Evolutionary conservation across 352 stramenopile genomes (phyloP).

Genomic region (Phytophthora chlamydospora): DNA sequence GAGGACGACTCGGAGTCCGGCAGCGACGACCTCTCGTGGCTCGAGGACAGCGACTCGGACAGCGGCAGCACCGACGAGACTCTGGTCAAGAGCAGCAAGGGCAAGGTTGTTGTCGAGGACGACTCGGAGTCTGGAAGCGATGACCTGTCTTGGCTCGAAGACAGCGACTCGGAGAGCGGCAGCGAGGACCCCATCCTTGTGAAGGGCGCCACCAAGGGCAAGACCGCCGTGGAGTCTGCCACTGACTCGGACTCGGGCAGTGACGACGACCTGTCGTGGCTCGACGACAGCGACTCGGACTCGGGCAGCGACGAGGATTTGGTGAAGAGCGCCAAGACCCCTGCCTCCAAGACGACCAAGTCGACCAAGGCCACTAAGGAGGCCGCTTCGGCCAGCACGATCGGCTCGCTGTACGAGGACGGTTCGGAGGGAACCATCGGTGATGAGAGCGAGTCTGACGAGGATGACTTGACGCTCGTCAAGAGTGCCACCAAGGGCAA

Average conservation of each 20-base stretch:
- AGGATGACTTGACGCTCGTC: constrained; percentile 22
- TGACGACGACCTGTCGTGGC: neutral
- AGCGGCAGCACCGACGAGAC: neutral
- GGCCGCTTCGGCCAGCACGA: neutral
- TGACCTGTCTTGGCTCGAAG: neutral
- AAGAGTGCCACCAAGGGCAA: constrained; percentile 26
- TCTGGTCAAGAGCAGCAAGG: constrained; percentile 1
- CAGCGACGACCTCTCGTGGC: constrained; percentile 29
- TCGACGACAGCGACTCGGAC: neutral
- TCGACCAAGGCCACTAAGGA: constrained; percentile 23
- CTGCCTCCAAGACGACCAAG: constrained; percentile 14
- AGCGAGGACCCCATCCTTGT: neutral
- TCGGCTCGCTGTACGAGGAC: constrained; percentile 25
- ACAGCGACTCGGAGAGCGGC: neutral
- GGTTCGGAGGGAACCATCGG: constrained; percentile 23
- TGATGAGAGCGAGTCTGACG: constrained; percentile 16
- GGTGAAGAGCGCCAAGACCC: constrained; percentile 23
- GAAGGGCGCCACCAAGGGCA: neutral
- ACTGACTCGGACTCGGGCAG: neutral
- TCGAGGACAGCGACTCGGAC: constrained; percentile 17
- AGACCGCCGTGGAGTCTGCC: neutral
- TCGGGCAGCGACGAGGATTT: neutral
- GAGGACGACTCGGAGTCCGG: constrained; percentile 5
- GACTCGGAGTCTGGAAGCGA: constrained; percentile 4
- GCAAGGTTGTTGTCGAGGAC: neutral